Evolutionary conservation across 306 rosid species (phyloP), one percentile per base, ranked within the genome.

Genomic region (Senna tora): DNA sequence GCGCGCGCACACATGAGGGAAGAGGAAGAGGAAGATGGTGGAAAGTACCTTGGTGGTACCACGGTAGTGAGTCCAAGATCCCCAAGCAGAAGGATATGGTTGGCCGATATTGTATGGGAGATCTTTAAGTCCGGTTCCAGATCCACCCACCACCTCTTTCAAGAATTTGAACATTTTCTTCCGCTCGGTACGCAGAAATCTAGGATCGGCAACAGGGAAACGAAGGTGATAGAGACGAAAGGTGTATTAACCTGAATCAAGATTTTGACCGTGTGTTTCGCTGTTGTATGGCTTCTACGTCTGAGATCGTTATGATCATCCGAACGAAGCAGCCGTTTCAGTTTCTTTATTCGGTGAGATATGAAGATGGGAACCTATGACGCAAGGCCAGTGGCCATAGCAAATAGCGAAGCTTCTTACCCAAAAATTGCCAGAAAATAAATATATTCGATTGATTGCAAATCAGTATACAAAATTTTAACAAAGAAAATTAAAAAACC

Each of bases 91-190:
- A 32, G 95, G 80, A 58, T 89, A 91, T 36, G 99, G 90, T 17
- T 94, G 97, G 61, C 91, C 96, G 69, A 91, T 84, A 62, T 77
- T 87, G 88, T 91, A 94, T 9, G 98, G 98, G 52, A 94, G 97
- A 94, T 94, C 98, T 62, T 84, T 94, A 71, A 82, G 78, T 39
- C 96, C 97, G 4, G 87, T 60, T 39, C 97, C 96, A 65, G 98
- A 94, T 91, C 97, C 98, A 77, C 91, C 95, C 76, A 91, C 98
- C 39, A 91, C 98, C 46, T 96, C 96, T 72, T 89, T 94, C 82
- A 93, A 50, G 82, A 93, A 93, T 78, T 89, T 93, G 19, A 93
- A 85, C 98, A 89, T 77, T 62, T 55, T 64, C 73, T 34, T 38
- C 49, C 46, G 46, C 41, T 41, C 21, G 10, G 10, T 1, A 33